Evolutionary conservation across 176 grass and related monocot genomes (phyloP).

Genomic region (Themeda triandra): DNA sequence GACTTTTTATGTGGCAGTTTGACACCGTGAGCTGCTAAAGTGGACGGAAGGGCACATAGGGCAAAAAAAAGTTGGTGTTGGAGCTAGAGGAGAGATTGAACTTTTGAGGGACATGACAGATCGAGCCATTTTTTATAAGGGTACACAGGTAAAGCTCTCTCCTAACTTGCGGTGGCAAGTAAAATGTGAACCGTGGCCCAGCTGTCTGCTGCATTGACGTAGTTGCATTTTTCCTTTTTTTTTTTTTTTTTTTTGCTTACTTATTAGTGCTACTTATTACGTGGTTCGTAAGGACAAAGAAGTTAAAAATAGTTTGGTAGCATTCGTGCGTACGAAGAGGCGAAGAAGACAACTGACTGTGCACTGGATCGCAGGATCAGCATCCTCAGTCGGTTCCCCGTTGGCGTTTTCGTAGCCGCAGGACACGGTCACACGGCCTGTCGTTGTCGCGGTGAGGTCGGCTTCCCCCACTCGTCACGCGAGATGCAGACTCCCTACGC

Average conservation of each 20-base stretch:
- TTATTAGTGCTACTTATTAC: not conserved
- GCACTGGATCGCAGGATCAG: not conserved
- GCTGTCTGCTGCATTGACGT: not conserved
- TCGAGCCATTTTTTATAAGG: no score
- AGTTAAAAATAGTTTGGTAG: not conserved
- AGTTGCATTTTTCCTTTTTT: not conserved
- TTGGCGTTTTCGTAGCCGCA: not conserved
- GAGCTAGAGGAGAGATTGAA: no score
- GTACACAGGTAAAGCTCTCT: no score
- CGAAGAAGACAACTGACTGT: not conserved
- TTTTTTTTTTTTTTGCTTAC: not conserved
- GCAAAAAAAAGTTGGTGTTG: no score
- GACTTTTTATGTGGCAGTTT: no score
- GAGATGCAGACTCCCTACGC: not conserved
- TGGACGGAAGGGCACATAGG: no score
- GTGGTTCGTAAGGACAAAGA: not conserved
- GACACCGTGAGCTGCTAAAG: no score
- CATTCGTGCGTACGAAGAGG: not conserved
- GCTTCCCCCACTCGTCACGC: not conserved
- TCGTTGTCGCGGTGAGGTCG: not conserved
- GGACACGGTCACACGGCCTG: not conserved
- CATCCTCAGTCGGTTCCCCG: not conserved
- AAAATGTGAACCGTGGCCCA: not conserved
- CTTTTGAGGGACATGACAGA: no score
- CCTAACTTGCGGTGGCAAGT: not conserved